Conservation (phyloP, 495 filamentous ascomycete genomes). For the Penicillium desertorum region DNA sequence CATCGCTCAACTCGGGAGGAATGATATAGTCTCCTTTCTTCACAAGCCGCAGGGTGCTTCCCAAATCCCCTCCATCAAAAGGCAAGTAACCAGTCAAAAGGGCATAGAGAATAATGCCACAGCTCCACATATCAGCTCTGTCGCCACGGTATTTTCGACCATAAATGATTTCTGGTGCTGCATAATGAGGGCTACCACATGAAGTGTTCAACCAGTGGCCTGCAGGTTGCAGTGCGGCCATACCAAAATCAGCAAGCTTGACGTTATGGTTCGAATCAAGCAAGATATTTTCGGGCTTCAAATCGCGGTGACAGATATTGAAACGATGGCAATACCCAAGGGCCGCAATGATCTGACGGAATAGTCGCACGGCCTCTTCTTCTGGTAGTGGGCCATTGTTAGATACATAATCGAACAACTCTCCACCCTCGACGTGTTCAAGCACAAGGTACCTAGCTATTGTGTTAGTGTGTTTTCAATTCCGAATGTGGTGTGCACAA, state of each 20-base stretch:
- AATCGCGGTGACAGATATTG: constrained; percentile 91
- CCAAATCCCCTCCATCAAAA: constrained; percentile 68
- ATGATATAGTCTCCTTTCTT: constrained; percentile 70
- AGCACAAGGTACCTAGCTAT: constrained; percentile 81
- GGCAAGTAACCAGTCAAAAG: constrained; percentile 77
- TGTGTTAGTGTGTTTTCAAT: constrained; percentile 13
- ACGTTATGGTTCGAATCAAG: constrained; percentile 68
- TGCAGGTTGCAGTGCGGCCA: constrained; percentile 88
- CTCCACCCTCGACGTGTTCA: constrained; percentile 90
- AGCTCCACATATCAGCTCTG: constrained; percentile 89
- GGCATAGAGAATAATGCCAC: constrained; percentile 86
- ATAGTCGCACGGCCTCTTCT: constrained; percentile 76
- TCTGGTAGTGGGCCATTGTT: constrained; percentile 67
- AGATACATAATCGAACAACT: constrained; percentile 81
- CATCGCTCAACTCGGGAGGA: constrained; percentile 61
- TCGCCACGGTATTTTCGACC: constrained; percentile 73
- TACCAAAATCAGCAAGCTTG: constrained; percentile 96
- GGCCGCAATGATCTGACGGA: constrained; percentile 90
- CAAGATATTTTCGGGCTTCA: constrained; percentile 97
- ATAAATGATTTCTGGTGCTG: constrained; percentile 83
- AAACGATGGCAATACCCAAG: constrained; percentile 89
- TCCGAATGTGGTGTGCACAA: constrained; percentile 30
- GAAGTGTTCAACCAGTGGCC: constrained; percentile 76
- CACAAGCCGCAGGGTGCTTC: constrained; percentile 62
- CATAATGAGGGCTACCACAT: constrained; percentile 96